These are phyloP conservation scores for Phyllosticta paracitricarpa DNA, from an alignment of 2,329 filamentous ascomycete genomes.

Conservation along the genomic window DNA sequence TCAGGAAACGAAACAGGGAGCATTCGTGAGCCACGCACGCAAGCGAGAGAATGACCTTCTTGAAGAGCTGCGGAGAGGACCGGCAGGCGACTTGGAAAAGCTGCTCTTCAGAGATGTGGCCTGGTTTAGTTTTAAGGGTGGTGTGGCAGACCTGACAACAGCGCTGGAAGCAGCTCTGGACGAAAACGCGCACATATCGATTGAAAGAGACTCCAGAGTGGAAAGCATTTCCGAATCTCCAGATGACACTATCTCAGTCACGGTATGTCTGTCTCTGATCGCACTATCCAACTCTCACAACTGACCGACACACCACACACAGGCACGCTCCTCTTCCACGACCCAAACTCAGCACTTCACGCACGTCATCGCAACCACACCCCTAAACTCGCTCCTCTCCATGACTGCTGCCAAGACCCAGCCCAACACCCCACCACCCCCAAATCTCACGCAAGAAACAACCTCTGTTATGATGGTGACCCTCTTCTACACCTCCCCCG, in stretches of 20 bases:
- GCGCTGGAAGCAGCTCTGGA: neutral
- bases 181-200: neutral
- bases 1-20: too few relatives aligned
- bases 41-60: neutral
- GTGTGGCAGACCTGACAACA: neutral
- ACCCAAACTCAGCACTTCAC: neutral
- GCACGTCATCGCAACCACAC: neutral
- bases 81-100: neutral
- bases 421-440: neutral
- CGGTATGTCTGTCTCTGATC: neutral
- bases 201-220: neutral
- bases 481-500: constrained; percentile 62
- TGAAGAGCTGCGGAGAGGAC: neutral
- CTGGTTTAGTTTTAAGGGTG: neutral
- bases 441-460: neutral
- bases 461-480: constrained; percentile 86
- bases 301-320: neutral
- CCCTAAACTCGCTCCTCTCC: neutral
- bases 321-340: neutral
- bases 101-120: neutral
- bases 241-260: neutral
- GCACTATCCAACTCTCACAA: neutral
- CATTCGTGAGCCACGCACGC: neutral
- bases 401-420: neutral
- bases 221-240: neutral